A percentile compares a stretch with the other conserved stretches of the same genome.
Conservation (phyloP, 805 yeast genomes). For the Yamadazyma endophytica region DNA sequence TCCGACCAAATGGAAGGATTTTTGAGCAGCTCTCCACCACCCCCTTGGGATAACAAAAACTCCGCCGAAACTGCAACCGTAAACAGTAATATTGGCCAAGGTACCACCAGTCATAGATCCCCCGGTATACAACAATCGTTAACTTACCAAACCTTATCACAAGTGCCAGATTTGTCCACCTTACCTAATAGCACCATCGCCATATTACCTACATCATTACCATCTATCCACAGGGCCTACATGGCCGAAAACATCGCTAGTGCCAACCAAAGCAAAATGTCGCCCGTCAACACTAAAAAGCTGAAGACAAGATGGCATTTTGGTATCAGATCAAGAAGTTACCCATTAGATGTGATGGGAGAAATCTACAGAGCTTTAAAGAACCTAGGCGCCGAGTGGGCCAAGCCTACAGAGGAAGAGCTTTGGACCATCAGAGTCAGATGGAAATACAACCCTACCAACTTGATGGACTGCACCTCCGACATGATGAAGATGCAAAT, state of each 20-base stretch:
- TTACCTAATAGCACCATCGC: constrained; percentile 82
- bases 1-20: constrained; percentile 54
- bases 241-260: constrained; percentile 55
- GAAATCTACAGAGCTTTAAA: constrained; percentile 93
- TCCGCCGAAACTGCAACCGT: no score
- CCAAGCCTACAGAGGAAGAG: constrained; percentile 90
- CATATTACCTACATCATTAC: constrained; percentile 87
- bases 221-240: constrained; percentile 89
- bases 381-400: constrained; percentile 96
- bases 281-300: constrained; percentile 68
- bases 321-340: constrained; percentile 92
- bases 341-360: constrained; percentile 98
- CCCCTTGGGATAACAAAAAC: constrained; percentile 29
- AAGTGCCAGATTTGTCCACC: constrained; percentile 43
- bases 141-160: constrained; percentile 45
- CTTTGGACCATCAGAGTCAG: constrained; percentile 94
- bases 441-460: constrained; percentile 67
- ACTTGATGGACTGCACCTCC: constrained; percentile 15
- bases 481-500: constrained; percentile 96
- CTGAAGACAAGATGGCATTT: constrained; percentile 98
- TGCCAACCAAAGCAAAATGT: constrained; percentile 21
- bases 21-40: constrained; percentile 60
- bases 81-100: constrained; percentile 9
- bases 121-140: constrained; percentile 43
- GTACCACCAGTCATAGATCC: constrained; percentile 23